Conservation (phyloP, 306 rosid species). For the Begonia loranthoides region DNA sequence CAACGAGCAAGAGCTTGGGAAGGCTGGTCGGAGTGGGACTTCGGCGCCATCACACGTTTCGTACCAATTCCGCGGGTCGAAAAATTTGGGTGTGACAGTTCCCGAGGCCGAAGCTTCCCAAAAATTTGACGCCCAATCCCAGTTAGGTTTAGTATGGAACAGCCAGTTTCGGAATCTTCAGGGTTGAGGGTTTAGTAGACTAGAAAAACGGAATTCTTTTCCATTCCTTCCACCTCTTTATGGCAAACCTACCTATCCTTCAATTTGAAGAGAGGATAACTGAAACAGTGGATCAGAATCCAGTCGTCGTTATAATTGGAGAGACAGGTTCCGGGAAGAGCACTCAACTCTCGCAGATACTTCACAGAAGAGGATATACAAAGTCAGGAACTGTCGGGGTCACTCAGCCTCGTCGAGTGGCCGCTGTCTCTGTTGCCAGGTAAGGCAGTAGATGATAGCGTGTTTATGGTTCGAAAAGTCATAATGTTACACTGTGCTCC, state of each 20-base stretch:
- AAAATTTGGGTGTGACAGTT: too few species aligned
- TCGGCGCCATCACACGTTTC: too few species aligned
- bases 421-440: constrained; percentile 93
- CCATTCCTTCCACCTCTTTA: neutral
- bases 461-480: neutral
- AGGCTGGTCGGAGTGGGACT: too few species aligned
- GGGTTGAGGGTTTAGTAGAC: too few species aligned
- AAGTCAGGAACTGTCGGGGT: constrained; percentile 54
- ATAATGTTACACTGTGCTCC: too few species aligned
- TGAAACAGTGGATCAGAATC: constrained; percentile 47
- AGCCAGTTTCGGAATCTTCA: too few species aligned
- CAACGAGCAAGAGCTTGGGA: too few species aligned
- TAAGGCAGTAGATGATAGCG: neutral
- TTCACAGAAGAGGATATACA: constrained; percentile 62
- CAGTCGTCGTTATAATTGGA: constrained; percentile 69
- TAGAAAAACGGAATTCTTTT: too few species aligned
- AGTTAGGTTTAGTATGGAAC: too few species aligned
- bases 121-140: too few species aligned
- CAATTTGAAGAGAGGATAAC: constrained; percentile 71
- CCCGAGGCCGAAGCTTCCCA: too few species aligned
- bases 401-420: constrained; percentile 97
- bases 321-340: constrained; percentile 98
- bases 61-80: too few species aligned
- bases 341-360: constrained; percentile 91
- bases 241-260: constrained; percentile 73